Evolutionary conservation across 2,329 filamentous ascomycete species (phyloP).

Genomic region (Colletotrichum sp.): DNA sequence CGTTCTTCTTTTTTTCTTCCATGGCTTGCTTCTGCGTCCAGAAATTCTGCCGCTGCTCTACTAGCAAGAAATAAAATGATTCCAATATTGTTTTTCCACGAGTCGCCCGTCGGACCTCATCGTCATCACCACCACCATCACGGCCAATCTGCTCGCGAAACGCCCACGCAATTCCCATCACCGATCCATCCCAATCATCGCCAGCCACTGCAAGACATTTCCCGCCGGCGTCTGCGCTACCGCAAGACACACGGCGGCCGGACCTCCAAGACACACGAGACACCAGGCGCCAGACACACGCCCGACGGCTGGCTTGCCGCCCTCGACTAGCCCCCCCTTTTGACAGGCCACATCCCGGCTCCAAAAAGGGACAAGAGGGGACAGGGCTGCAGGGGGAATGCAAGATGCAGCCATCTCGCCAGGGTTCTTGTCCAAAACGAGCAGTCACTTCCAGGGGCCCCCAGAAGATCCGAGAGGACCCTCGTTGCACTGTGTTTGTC

Average conservation of each 20-base stretch:
- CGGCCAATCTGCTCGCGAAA: background rate
- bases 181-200: background rate
- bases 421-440: slow-evolving; percentile 5
- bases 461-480: background rate
- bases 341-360: background rate
- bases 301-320: background rate
- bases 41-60: background rate
- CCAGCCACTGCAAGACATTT: background rate
- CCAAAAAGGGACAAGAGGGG: background rate
- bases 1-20: background rate
- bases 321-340: background rate
- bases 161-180: background rate
- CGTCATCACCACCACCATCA: background rate
- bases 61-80: background rate
- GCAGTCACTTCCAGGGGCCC: background rate
- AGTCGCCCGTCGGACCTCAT: background rate
- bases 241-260: background rate
- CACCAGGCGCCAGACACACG: background rate
- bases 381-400: slow-evolving; percentile 17
- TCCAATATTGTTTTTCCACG: background rate
- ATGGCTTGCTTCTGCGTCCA: background rate
- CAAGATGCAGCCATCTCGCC: slow-evolving; percentile 11
- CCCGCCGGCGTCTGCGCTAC: background rate
- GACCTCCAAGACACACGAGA: background rate
- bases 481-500: background rate